Conservation (phyloP, 2,329 filamentous ascomycete genomes). For the Escovopsis sp. region DNA sequence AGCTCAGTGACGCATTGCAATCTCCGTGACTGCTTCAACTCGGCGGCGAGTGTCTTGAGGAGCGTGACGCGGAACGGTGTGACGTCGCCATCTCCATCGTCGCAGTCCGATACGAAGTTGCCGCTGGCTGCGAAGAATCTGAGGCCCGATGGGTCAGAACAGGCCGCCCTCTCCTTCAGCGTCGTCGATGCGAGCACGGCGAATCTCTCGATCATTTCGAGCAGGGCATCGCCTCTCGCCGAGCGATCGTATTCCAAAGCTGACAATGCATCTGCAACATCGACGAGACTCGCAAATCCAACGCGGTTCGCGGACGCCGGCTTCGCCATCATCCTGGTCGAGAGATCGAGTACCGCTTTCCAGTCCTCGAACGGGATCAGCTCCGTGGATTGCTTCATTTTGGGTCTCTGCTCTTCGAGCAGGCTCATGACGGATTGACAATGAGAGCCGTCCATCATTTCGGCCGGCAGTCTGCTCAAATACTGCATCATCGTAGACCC, state of each 20-base stretch:
- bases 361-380: constrained; percentile 15
- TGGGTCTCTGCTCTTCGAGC: constrained; percentile 14
- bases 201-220: constrained; percentile 20
- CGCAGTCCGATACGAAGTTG: constrained; percentile 13
- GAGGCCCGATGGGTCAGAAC: constrained; percentile 26
- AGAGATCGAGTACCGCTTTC: constrained; percentile 27
- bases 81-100: constrained; percentile 6
- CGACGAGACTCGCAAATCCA: constrained; percentile 22
- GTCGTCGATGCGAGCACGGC: constrained; percentile 16
- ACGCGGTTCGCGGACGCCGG: constrained; percentile 35
- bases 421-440: constrained; percentile 27
- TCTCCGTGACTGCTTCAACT: constrained; percentile 14
- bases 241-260: constrained; percentile 11
- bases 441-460: constrained; percentile 25
- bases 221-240: constrained; percentile 11
- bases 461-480: constrained; percentile 20
- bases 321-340: constrained; percentile 33
- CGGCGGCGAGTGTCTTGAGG: constrained; percentile 18
- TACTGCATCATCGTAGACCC: constrained; percentile 16
- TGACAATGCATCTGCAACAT: constrained; percentile 19
- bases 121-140: constrained; percentile 21
- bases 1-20: constrained; percentile 12
- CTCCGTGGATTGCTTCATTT: constrained; percentile 12
- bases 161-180: constrained; percentile 28
- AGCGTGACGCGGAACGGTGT: constrained; percentile 20